A percentile compares a stretch with the other conserved stretches of the same genome.
These are phyloP conservation scores for Hanseniaspora valbyensis DNA, from an alignment of 805 yeast genomes.

Conservation along the genomic window DNA sequence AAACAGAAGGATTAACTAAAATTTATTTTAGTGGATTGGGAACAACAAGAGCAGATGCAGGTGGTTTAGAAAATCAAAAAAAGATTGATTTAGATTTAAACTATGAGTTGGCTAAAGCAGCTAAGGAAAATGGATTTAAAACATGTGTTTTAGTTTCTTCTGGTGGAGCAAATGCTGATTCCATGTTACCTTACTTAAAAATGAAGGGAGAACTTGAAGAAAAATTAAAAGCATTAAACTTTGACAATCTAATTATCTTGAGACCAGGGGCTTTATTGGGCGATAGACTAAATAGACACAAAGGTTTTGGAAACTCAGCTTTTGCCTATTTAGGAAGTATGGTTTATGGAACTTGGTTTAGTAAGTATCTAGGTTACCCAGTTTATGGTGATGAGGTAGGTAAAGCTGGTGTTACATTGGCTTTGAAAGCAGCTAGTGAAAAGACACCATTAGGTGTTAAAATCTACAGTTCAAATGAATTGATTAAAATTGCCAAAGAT, in stretches of 20 bases:
- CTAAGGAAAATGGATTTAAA: conserved; percentile 55
- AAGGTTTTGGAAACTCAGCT: conserved; percentile 31
- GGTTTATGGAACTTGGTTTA: conserved; percentile 30
- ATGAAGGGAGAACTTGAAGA: conserved; percentile 72
- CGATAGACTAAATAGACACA: conserved; percentile 35
- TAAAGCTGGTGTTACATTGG: conserved; percentile 39
- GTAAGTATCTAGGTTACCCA: conserved; percentile 33
- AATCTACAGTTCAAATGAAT: neutral
- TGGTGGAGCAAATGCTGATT: conserved; percentile 47
- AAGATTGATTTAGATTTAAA: conserved; percentile 68
- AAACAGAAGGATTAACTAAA: conserved; percentile 28
- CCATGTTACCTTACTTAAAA: conserved; percentile 49
- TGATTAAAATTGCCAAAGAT: conserved; percentile 1
- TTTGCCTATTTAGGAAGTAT: conserved; percentile 28
- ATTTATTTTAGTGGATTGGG: conserved; percentile 59
- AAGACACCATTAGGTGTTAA: neutral
- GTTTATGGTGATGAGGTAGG: conserved; percentile 60
- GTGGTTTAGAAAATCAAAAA: conserved; percentile 57
- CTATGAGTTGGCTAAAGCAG: conserved; percentile 56
- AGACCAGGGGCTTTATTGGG: conserved; percentile 73
- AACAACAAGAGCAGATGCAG: conserved; percentile 63
- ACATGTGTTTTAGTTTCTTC: conserved; percentile 62
- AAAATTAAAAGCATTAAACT: conserved; percentile 48
- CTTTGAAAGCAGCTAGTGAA: conserved; percentile 22
- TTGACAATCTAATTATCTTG: conserved; percentile 61